Conservation (phyloP, 2,329 filamentous ascomycete species). For the Cucurbitaria berberidis region DNA sequence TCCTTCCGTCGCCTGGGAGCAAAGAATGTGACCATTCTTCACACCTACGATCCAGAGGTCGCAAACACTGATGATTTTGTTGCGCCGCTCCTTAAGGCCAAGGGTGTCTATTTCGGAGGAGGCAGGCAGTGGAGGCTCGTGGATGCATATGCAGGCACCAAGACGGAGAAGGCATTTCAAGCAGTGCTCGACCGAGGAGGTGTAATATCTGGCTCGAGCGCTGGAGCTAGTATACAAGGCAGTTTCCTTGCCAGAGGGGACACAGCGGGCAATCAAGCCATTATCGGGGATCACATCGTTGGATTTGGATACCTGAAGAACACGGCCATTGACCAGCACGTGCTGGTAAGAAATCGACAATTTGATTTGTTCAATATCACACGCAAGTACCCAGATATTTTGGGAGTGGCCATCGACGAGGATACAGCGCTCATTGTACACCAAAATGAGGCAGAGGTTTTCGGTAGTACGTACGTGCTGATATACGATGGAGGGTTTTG, state of each 20-base stretch:
- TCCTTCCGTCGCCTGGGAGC: conserved; percentile 25
- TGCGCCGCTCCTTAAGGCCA: conserved; percentile 25
- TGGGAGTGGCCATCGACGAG: conserved; percentile 34
- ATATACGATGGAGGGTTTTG: conserved; percentile 34
- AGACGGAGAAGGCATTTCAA: conserved; percentile 28
- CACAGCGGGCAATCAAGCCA: conserved; percentile 28
- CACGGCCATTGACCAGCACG: conserved; percentile 34
- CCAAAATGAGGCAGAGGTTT: conserved; percentile 29
- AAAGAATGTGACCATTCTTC: conserved; percentile 30
- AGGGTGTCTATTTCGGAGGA: conserved; percentile 32
- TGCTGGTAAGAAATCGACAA: conserved; percentile 33
- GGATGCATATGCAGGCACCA: conserved; percentile 34
- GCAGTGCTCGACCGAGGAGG: conserved; percentile 27
- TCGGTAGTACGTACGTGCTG: conserved; percentile 34
- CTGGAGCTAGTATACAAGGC: conserved; percentile 31
- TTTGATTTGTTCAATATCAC: conserved; percentile 35
- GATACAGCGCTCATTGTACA: conserved; percentile 32
- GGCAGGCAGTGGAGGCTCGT: conserved; percentile 34
- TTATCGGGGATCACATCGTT: conserved; percentile 30
- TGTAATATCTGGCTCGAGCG: conserved; percentile 30
- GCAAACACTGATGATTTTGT: conserved; percentile 32
- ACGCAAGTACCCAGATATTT: conserved; percentile 23
- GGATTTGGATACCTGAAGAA: conserved; percentile 38
- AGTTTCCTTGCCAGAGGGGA: conserved; percentile 32
- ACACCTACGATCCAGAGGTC: conserved; percentile 31